Evolutionary conservation across 805 yeast species (phyloP).

Genomic region (Candida pseudofarinosa): DNA sequence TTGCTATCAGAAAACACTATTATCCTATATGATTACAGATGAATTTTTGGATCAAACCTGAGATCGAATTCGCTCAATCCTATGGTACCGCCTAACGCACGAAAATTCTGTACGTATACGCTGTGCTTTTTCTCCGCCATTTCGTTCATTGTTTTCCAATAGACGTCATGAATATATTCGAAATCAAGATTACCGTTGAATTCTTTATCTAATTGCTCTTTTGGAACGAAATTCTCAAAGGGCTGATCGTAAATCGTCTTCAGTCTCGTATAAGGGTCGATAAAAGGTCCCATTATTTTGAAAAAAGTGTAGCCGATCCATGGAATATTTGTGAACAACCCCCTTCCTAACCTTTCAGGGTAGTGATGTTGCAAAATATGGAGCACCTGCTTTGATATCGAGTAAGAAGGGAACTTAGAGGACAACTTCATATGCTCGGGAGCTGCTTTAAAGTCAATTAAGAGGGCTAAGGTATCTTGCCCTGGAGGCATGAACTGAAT

Average conservation of each 20-base stretch:
- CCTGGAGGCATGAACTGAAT: conserved; percentile 56
- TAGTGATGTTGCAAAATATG: conserved; percentile 54
- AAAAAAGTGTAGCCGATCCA: conserved; percentile 55
- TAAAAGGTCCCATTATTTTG: conserved; percentile 53
- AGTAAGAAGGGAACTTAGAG: conserved; percentile 45
- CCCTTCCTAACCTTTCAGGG: conserved; percentile 55
- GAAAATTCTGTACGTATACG: conserved; percentile 32
- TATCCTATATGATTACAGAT: too few relatives aligned
- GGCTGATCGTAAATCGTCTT: conserved; percentile 58
- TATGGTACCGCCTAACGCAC: conserved; percentile 43
- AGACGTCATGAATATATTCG: conserved; percentile 47
- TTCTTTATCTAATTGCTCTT: conserved; percentile 46
- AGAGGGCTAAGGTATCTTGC: conserved; percentile 50
- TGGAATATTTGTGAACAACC: conserved; percentile 52
- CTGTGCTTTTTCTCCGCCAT: conserved; percentile 37
- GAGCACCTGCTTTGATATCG: conserved; percentile 46
- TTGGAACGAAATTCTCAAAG: conserved; percentile 50
- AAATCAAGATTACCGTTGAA: conserved; percentile 50
- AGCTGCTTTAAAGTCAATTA: conserved; percentile 52
- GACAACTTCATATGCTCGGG: conserved; percentile 33
- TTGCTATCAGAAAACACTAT: too few relatives aligned
- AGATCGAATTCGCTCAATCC: conserved; percentile 56
- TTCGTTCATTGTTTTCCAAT: conserved; percentile 49
- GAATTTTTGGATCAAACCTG: conserved; percentile 19
- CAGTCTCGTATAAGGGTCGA: conserved; percentile 56